Base-by-base conservation (phyloP, 2,329 filamentous ascomycete genomes). In the Penicillium oxalicum region DNA sequence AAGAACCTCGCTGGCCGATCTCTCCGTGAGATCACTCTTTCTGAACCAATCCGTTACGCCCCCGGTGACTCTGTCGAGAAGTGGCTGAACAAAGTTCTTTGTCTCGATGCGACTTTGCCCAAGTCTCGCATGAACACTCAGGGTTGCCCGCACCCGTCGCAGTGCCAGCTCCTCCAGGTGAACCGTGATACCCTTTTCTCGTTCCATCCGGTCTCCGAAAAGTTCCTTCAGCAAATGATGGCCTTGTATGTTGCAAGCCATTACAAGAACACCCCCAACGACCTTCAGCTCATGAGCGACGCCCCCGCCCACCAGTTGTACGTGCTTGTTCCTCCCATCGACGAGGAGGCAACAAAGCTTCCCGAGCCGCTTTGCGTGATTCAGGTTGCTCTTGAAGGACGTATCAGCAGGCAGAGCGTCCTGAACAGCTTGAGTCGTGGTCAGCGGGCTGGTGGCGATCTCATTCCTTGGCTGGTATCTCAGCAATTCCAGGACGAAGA, bases 401-500 rank as follows among this genome's bases (percentile, higher is more conserved):
- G 88, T 58, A 98, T 98, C 63, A 96, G 91, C 74, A 82, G 84
- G 56, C 86, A 94, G 62, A 97, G 91, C 64, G 91, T 98, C 3
- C 75, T 96, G 50, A 94, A 89, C 70, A 88, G 88, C 66, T 73
- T 98, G 55, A 91, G 87, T 61, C 82, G 93, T 65, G 94, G 93
- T 34, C 87, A 93, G 65, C 80, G 93, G 58, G 89, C 91, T 1
- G 84, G 88, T 35, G 93, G 93, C 61, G 93, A 98, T 68, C 74
- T 98, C 46, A 98, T 98, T 49, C 93, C 93, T 0, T 98, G 93
- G 93, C 80, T 97, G 29, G 88, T 98, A 54, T 95, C 89, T 66
- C 91, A 97, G 66, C 93, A 98, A 66, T 98, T 95, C 74, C 93
- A 97, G 65, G 93, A 98, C 61, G 89, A 95, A 57, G 90, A 96